These are phyloP conservation scores for Hymenoscyphus fraxineus DNA, from an alignment of 2,329 filamentous ascomycete genomes.

Conservation along the genomic window DNA sequence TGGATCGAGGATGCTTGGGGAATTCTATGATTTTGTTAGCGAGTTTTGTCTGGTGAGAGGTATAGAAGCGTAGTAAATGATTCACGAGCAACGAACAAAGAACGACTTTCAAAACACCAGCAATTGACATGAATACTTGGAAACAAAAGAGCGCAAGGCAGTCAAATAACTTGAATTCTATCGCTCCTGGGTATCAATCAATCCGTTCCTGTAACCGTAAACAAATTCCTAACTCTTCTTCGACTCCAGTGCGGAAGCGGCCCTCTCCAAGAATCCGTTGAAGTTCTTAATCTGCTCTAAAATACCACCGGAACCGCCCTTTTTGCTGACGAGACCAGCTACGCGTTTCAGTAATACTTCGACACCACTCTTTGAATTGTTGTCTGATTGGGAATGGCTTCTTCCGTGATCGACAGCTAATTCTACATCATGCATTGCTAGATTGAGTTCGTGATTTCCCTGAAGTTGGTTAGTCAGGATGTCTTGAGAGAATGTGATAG, in stretches of 20 bases:
- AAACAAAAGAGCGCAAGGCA: not conserved
- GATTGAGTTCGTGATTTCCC: slow-evolving; percentile 50
- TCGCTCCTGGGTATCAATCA: not conserved
- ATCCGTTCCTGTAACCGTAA: not conserved
- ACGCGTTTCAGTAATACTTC: slow-evolving; percentile 55
- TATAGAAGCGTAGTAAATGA: too few relatives aligned
- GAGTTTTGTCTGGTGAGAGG: too few relatives aligned
- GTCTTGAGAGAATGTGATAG: not conserved
- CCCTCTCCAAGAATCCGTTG: slow-evolving; percentile 60
- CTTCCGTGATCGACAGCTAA: slow-evolving; percentile 50
- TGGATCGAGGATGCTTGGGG: too few relatives aligned
- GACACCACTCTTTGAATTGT: slow-evolving; percentile 50
- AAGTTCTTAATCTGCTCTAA: slow-evolving; percentile 57
- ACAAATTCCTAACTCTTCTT: slow-evolving; percentile 20
- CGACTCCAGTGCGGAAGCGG: slow-evolving; percentile 52
- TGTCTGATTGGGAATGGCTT: slow-evolving; percentile 46
- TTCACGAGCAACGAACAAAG: too few relatives aligned
- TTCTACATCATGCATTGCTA: slow-evolving; percentile 59
- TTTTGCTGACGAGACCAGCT: slow-evolving; percentile 49
- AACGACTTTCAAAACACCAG: not conserved
- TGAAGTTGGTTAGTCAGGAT: slow-evolving; percentile 28
- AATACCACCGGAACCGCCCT: slow-evolving; percentile 47
- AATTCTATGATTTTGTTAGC: too few relatives aligned
- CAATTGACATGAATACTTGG: not conserved
- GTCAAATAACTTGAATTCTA: not conserved